A percentile compares a stretch with the other conserved stretches of the same genome.
These are phyloP conservation scores for Flaveria robusta DNA, from an alignment of 129 eudicot genomes.

Conservation along the genomic window DNA sequence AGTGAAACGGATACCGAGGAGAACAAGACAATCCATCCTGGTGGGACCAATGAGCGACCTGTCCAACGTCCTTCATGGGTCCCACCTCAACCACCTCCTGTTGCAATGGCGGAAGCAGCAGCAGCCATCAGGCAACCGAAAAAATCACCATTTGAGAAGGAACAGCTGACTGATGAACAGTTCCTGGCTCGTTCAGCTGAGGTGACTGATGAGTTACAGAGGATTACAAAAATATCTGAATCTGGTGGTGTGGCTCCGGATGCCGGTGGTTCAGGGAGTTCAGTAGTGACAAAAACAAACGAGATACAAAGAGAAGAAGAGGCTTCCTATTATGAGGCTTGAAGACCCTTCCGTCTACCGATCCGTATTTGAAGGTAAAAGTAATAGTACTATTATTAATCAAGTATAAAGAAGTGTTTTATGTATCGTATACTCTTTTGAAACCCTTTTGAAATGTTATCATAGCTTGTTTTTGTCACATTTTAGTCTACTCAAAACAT, in stretches of 20 bases:
- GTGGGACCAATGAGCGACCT: conserved; percentile 46
- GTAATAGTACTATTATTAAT: not conserved
- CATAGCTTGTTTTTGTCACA: not conserved
- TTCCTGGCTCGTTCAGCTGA: conserved; percentile 53
- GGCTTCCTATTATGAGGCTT: conserved; percentile 45
- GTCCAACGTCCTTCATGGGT: conserved; percentile 66
- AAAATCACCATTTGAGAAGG: conserved; percentile 52
- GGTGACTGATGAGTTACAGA: conserved; percentile 66
- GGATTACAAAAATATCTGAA: conserved; percentile 71
- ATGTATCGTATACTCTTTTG: not conserved
- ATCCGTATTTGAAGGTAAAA: not conserved
- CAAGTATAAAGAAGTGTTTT: not conserved
- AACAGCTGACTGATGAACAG: conserved; percentile 62
- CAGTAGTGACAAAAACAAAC: conserved; percentile 30
- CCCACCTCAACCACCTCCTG: conserved; percentile 92
- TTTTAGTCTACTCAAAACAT: not conserved
- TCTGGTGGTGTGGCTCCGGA: conserved; percentile 53
- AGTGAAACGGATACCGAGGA: conserved; percentile 56
- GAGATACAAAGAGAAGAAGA: conserved; percentile 54
- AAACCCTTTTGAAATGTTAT: not conserved
- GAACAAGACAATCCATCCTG: conserved; percentile 35
- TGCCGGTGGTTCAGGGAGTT: conserved; percentile 40
- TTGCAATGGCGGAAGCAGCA: conserved; percentile 90
- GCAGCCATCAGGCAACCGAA: conserved; percentile 91
- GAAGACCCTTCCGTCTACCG: not conserved